Evolutionary conservation across 345 rosid genomes (phyloP).

Genomic region (Gossypium turneri): DNA sequence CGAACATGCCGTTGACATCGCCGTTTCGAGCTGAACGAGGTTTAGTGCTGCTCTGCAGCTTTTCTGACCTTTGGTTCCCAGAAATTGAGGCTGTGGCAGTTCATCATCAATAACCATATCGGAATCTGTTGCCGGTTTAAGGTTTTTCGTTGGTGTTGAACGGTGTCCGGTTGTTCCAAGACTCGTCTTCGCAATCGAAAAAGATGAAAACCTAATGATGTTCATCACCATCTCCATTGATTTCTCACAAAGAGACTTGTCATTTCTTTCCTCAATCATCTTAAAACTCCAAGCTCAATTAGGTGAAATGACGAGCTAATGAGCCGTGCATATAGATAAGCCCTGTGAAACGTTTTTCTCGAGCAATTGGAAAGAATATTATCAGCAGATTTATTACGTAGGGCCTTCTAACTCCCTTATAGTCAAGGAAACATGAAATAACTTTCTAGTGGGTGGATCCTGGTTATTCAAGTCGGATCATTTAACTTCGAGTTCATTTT

Average conservation of each 20-base stretch:
- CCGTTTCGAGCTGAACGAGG: slow-evolving; percentile 1
- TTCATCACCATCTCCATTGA: slow-evolving; percentile 46
- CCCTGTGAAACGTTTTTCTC: slow-evolving; percentile 13
- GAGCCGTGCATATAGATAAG: neutral
- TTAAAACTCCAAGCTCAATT: neutral
- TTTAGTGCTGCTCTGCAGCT: slow-evolving; percentile 24
- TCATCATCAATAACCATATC: slow-evolving; percentile 5
- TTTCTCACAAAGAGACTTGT: slow-evolving; percentile 38
- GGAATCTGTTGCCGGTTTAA: slow-evolving; percentile 10
- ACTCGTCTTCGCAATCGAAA: slow-evolving; percentile 45
- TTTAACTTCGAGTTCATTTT: no score
- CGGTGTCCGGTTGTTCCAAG: slow-evolving; percentile 29
- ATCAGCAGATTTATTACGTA: neutral
- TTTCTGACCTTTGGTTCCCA: slow-evolving; percentile 24
- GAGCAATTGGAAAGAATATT: slow-evolving; percentile 8
- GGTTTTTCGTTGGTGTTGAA: slow-evolving; percentile 22
- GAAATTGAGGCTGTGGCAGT: slow-evolving; percentile 18
- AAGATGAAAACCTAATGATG: slow-evolving; percentile 43
- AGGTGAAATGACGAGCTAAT: slow-evolving; percentile 2
- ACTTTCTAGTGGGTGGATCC: no score
- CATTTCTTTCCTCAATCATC: slow-evolving; percentile 35
- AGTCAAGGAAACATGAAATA: no score
- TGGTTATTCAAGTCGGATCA: no score
- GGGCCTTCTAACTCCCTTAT: neutral
- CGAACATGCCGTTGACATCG: slow-evolving; percentile 26